These are phyloP conservation scores for Corrigiola litoralis DNA, from an alignment of 179 eudicot genomes.

Conservation along the genomic window DNA sequence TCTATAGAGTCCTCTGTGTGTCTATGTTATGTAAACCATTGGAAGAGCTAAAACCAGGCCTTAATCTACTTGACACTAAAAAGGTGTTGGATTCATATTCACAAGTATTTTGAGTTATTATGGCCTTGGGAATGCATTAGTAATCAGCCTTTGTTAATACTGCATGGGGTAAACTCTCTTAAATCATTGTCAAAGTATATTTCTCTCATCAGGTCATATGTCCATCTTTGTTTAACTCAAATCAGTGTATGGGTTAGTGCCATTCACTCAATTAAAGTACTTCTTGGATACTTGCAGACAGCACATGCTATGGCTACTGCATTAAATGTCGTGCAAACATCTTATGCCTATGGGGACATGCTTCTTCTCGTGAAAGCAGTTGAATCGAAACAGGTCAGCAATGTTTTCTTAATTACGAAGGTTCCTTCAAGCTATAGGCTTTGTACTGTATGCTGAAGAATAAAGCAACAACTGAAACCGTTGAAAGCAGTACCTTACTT, in stretches of 20 bases:
- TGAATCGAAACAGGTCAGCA: conserved; percentile 59
- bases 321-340: conserved; percentile 78
- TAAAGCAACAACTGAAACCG: neutral
- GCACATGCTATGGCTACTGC: conserved; percentile 63
- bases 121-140: no score
- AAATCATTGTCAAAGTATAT: no score
- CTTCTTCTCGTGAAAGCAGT: conserved; percentile 75
- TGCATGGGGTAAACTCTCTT: no score
- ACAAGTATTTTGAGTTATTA: no score
- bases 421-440: neutral
- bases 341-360: conserved; percentile 71
- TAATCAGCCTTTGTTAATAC: no score
- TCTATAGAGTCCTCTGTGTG: no score
- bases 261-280: neutral
- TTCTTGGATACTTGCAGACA: conserved; percentile 53
- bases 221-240: no score
- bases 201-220: neutral
- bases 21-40: no score
- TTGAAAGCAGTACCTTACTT: neutral
- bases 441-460: neutral
- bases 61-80: no score
- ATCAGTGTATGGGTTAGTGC: neutral
- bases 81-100: no score
- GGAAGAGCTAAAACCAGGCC: no score
- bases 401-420: neutral